phyloP scores from a whole-genome alignment of 768 basidiomycete species.

The Boletus pseudopeckii region DNA sequence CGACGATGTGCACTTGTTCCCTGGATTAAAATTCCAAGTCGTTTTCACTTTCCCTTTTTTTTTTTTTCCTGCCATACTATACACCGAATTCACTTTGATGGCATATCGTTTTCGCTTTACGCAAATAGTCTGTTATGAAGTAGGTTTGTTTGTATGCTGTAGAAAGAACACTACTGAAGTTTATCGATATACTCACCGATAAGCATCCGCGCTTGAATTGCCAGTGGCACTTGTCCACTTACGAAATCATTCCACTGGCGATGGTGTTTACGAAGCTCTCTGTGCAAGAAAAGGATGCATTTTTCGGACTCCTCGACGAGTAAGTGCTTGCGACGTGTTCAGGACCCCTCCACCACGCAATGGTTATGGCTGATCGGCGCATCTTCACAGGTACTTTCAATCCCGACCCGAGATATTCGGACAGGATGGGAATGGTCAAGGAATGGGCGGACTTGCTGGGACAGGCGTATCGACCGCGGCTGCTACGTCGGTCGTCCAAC shows the following conservation, averaged over 20 bases:
- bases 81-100: conserved; percentile 14
- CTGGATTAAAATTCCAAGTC: background rate
- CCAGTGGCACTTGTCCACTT: background rate
- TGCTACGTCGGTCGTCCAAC: conserved; percentile 43
- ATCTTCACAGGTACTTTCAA: conserved; percentile 59
- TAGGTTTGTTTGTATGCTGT: conserved; percentile 33
- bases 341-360: background rate
- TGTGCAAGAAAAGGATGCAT: conserved; percentile 71
- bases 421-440: conserved; percentile 17
- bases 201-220: background rate
- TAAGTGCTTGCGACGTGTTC: conserved; percentile 27
- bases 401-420: conserved; percentile 65
- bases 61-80: conserved; percentile 17
- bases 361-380: background rate
- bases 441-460: conserved; percentile 16
- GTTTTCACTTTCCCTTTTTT: background rate
- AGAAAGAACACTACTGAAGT: conserved; percentile 20
- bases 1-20: background rate
- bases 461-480: conserved; percentile 22
- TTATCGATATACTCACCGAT: conserved; percentile 6
- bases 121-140: conserved; percentile 24
- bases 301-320: conserved; percentile 81
- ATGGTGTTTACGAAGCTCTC: conserved; percentile 76
- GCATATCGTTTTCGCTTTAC: conserved; percentile 16
- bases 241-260: background rate